Base-by-base conservation (phyloP, 106 monocot genomes). In the Vanilla planifolia region DNA sequence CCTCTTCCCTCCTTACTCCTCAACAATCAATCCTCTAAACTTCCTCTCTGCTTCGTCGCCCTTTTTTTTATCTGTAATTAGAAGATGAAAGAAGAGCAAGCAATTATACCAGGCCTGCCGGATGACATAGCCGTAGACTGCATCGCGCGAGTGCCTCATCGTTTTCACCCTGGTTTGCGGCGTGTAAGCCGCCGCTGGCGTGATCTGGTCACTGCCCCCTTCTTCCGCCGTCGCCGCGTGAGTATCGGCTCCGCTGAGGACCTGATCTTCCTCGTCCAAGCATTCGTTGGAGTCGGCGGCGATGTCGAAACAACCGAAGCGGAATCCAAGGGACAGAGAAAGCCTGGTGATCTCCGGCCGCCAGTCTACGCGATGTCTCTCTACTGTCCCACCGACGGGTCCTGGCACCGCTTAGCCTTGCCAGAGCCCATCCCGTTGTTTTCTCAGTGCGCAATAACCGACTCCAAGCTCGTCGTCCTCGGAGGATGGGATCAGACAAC, bases 401-500 rank as follows among this genome's bases (percentile, higher is more conserved):
- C 39, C 40, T 88, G 82, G 87, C 69, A 52, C 42, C 67, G 75
- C 24, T 36, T 65, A 28, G 61, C 57, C 10, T 32, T 58, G 39
- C 47, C 58, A 22, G 56, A 40, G 16, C 28, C 70, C 32, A 24
- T 83, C 19, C 77, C 80, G 30, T 45, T 89, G 48, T 89, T 89
- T n/a, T n/a, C n/a, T n/a, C 79, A 83, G 71, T 71, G 73, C 71
- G 83, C 76, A 16, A 74, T 71, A 14, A 71, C 66, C 35, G 64
- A 59, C 4, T 64, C 59, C 16, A 66, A 60, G 50, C 30, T 88
- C 41, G 73, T 83, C 13, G 15, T 82, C 3, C 43, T 79, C 19
- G 88, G 88, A 3, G 88, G 87, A 5, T 88, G 82, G 82, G 76
- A 88, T 46, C 72, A 72, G 22, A 17, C 10, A 16, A 79, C 81